Conservation (phyloP, 495 filamentous ascomycete species). For the Aspergillus kassunensis region DNA sequence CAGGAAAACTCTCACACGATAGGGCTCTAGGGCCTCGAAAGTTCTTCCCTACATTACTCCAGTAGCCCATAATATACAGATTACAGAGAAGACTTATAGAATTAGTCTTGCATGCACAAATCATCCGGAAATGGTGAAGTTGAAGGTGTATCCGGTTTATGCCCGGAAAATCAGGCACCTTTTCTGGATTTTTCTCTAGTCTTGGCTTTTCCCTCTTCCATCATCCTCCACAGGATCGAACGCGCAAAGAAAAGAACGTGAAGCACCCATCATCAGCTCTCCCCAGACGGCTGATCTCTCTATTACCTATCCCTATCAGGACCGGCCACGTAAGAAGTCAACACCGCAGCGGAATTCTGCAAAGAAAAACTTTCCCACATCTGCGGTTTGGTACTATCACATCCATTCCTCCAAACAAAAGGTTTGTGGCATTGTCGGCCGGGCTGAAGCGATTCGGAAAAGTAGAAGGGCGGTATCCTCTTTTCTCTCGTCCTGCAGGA, state of each 20-base stretch:
- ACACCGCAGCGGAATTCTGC: background rate
- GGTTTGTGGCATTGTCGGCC: constrained; percentile 4
- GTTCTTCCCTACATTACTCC: no score
- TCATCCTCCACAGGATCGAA: background rate
- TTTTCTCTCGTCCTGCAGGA: background rate
- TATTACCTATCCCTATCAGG: constrained; percentile 5
- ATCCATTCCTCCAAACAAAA: constrained; percentile 1
- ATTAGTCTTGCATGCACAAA: no score
- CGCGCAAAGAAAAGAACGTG: background rate
- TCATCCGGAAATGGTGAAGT: no score
- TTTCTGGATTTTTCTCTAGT: background rate
- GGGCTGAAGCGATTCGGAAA: background rate
- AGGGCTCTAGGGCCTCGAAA: no score
- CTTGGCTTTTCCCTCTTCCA: constrained; percentile 4
- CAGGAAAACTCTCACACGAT: no score
- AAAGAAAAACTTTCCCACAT: constrained; percentile 3
- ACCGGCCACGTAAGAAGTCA: constrained; percentile 14
- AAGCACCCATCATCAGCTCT: background rate
- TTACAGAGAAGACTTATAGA: no score
- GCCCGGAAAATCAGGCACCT: background rate
- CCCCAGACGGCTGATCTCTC: background rate
- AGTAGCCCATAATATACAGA: no score
- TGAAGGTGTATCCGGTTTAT: background rate
- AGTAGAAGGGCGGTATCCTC: background rate
- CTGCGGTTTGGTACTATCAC: background rate